phyloP scores from a whole-genome alignment of 2,329 filamentous ascomycete species.

The Talaromyces sp. region DNA sequence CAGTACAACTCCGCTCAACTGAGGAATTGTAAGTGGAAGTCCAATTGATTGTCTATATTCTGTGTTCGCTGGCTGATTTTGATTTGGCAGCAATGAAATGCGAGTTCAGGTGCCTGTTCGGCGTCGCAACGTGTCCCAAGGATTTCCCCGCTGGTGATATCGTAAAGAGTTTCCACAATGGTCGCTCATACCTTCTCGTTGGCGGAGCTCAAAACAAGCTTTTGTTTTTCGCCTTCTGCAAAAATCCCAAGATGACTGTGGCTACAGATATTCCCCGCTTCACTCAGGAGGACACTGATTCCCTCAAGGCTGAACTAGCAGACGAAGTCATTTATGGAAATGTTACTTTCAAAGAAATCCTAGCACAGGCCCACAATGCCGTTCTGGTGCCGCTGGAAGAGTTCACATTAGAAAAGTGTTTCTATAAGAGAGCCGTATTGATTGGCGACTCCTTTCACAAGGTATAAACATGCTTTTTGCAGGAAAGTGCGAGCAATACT shows the following conservation, averaged over 20 bases:
- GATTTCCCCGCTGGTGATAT: slow-evolving; percentile 2
- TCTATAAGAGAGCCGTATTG: slow-evolving; percentile 42
- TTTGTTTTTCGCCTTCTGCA: slow-evolving; percentile 26
- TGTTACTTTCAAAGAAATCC: slow-evolving; percentile 39
- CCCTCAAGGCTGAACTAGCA: slow-evolving; percentile 27
- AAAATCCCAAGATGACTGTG: slow-evolving; percentile 24
- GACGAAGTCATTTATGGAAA: slow-evolving; percentile 29
- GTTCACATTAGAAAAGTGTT: slow-evolving; percentile 44
- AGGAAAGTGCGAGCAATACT: not conserved
- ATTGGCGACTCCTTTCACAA: slow-evolving; percentile 51
- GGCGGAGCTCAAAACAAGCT: slow-evolving; percentile 8
- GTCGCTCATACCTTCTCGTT: slow-evolving; percentile 19
- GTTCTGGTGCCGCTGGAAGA: slow-evolving; percentile 38
- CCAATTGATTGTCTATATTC: not conserved
- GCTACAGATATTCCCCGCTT: slow-evolving; percentile 32
- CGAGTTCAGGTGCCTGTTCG: slow-evolving; percentile 26
- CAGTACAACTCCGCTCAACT: not conserved
- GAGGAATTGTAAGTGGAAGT: slow-evolving; percentile 3
- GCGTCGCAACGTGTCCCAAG: slow-evolving; percentile 17
- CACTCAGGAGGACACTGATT: slow-evolving; percentile 24
- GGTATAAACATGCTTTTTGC: slow-evolving; percentile 19
- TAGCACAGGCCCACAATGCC: slow-evolving; percentile 28
- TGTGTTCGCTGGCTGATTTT: not conserved
- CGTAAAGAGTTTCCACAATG: slow-evolving; percentile 13
- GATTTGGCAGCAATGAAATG: slow-evolving; percentile 17